Base-by-base conservation (phyloP, 441 rosid species). In the Croton setiger region DNA sequence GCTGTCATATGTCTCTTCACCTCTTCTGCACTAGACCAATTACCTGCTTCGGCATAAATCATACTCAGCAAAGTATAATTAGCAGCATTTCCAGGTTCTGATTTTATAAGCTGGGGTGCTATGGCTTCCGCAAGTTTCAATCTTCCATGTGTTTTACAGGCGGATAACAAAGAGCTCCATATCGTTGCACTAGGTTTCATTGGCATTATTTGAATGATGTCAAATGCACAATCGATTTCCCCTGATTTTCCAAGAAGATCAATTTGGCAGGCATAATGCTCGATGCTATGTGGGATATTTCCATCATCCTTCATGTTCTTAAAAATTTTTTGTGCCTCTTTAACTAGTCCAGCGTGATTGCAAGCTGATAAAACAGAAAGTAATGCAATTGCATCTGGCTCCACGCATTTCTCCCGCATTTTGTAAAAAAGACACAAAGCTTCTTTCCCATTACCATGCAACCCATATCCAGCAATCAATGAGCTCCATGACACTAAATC, bases 201-300 rank as follows among this genome's bases (percentile, higher is more conserved):
- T 1, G 88, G 84, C 83, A 86, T 83, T 63, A 75, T 75, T 64
- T 66, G 75, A 54, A 79, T 33, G 48, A 74, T 79, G 20, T 64
- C 63, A 18, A 79, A 60, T 15, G 85, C 86, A 55, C 79, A 83
- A 58, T 76, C 75, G 4, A 84, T 73, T 77, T 78, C 74, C 60
- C 88, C 88, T 27, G 80, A 80, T 74, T 79, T 84, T 23, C 91
- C 87, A 35, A 84, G 85, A 77, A 83, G 85, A 83, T 84, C 81
- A 63, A 86, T 68, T 65, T 69, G 78, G 79, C 86, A 84, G 67
- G 86, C 80, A 67, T 85, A 85, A 66, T 83, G 86, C 72, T 85
- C 86, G 23, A 74, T n/a, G 3, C 71, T 67, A 55, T 77, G 69
- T 68, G 71, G 58, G 23, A 81, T 55, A 63, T 69, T 77, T 44